These are phyloP conservation scores for Diphasiastrum complanatum DNA, from an alignment of 83 land plant genomes.

Conservation along the genomic window DNA sequence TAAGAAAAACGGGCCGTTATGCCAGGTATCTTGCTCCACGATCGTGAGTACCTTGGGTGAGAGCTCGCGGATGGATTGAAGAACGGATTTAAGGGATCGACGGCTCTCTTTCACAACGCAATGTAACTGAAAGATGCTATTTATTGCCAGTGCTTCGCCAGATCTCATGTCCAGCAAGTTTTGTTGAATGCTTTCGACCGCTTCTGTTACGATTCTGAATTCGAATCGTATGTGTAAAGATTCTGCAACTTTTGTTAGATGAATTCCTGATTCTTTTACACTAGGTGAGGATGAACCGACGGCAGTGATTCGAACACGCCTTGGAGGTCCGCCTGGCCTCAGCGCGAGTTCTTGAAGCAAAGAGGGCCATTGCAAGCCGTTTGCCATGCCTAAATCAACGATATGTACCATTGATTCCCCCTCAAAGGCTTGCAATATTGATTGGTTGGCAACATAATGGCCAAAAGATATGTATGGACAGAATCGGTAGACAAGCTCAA, in stretches of 20 bases:
- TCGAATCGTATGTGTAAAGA: neutral
- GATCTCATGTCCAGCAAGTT: neutral
- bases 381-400: constrained; percentile 1
- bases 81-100: neutral
- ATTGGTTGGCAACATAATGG: neutral
- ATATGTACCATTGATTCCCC: neutral
- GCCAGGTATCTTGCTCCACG: constrained; percentile 10
- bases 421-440: constrained; percentile 1
- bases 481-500: neutral
- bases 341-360: neutral
- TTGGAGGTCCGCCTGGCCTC: constrained; percentile 1
- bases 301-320: neutral
- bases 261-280: neutral
- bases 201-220: constrained; percentile 1
- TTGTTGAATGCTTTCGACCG: no score
- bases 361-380: neutral
- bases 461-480: constrained; percentile 4
- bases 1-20: neutral
- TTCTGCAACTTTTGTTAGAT: neutral
- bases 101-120: neutral
- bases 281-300: neutral
- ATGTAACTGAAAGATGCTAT: constrained; percentile 7
- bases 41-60: constrained; percentile 3
- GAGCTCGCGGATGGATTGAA: neutral
- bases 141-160: constrained; percentile 8